Evolutionary conservation across 2,329 filamentous ascomycete species (phyloP).

Genomic region (Arthroderma sp.): DNA sequence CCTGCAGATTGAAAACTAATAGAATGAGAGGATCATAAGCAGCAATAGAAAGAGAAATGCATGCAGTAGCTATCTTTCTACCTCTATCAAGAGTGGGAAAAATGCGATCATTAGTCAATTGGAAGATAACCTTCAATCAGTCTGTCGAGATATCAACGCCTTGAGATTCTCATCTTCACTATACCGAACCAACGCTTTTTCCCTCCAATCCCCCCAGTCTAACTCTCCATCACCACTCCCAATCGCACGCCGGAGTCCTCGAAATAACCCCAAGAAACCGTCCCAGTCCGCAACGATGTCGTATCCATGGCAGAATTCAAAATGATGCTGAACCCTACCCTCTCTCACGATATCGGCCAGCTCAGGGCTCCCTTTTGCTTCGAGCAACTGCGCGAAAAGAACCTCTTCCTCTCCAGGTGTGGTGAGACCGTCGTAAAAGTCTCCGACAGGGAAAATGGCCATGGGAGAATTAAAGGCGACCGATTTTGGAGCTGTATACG

Average conservation of each 20-base stretch:
- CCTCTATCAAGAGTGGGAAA: no score
- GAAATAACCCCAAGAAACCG: not conserved
- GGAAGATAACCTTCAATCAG: not conserved
- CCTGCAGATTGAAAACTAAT: no score
- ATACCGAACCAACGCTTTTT: not conserved
- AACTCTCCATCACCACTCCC: not conserved
- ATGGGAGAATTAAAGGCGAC: conserved; percentile 36
- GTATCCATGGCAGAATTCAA: not conserved
- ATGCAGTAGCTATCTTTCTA: no score
- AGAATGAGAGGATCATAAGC: no score
- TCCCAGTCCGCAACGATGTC: not conserved
- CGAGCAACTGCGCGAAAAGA: conserved; percentile 25
- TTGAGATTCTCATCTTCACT: not conserved
- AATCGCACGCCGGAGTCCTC: not conserved
- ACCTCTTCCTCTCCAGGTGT: conserved; percentile 30
- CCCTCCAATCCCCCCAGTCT: not conserved
- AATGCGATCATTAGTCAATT: no score
- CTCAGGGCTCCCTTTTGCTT: conserved; percentile 26
- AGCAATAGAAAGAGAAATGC: no score
- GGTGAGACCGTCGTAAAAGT: conserved; percentile 32
- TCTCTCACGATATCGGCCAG: conserved; percentile 20
- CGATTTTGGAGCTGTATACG: conserved; percentile 23
- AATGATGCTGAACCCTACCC: not conserved
- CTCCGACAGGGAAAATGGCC: conserved; percentile 29
- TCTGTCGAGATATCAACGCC: not conserved